These are phyloP conservation scores for Cylindrotheca closterium DNA, from an alignment of 108 stramenopile species.

Conservation along the genomic window DNA sequence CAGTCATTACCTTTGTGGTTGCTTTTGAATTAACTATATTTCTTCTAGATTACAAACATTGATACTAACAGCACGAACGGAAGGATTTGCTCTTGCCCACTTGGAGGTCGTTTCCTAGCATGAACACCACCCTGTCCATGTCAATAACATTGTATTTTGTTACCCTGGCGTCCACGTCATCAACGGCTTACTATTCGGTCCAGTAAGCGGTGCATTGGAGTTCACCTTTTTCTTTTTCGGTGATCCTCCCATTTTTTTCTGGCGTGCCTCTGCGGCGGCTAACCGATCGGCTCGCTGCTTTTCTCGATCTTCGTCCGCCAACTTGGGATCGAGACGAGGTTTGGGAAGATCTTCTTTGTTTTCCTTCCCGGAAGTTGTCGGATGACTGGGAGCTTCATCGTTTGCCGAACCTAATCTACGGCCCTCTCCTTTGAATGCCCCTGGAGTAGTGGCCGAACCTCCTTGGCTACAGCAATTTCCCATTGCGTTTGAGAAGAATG, in stretches of 20 bases:
- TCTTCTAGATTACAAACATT: neutral
- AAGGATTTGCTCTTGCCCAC: too few relatives aligned
- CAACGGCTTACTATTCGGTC: constrained; percentile 49
- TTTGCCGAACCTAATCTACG: constrained; percentile 43
- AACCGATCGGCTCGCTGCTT: constrained; percentile 35
- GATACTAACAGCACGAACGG: too few relatives aligned
- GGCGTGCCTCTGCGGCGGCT: constrained; percentile 49
- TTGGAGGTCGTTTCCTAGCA: too few relatives aligned
- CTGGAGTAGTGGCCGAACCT: neutral
- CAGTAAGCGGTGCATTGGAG: constrained; percentile 31
- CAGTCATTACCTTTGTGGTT: neutral
- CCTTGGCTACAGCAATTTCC: constrained; percentile 34
- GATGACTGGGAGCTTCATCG: constrained; percentile 15
- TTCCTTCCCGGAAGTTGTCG: neutral
- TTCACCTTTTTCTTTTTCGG: constrained; percentile 18
- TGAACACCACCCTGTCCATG: too few relatives aligned
- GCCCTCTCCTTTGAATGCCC: constrained; percentile 50
- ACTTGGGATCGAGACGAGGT: constrained; percentile 37
- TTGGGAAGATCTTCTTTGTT: constrained; percentile 13
- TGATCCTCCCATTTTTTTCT: constrained; percentile 26
- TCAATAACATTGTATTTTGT: too few relatives aligned
- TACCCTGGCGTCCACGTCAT: constrained; percentile 57
- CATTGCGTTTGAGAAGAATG: constrained; percentile 3
- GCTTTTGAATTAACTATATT: neutral
- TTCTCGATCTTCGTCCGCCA: constrained; percentile 44